These are phyloP conservation scores for Diospyros lotus DNA, from an alignment of 148 eudicot species.

Conservation along the genomic window DNA sequence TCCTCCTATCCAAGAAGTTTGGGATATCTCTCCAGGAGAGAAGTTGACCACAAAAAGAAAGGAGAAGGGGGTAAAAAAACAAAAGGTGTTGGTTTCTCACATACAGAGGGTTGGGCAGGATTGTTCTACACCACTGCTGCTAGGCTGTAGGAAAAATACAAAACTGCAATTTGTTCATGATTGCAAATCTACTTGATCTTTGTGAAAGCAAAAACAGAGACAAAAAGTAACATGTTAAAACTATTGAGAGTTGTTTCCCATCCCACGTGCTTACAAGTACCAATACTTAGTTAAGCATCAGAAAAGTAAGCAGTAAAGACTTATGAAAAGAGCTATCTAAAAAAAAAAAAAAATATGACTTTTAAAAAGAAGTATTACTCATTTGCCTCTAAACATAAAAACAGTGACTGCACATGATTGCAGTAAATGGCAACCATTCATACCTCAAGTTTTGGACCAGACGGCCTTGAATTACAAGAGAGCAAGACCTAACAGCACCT, in stretches of 20 bases:
- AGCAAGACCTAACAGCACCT: too few species aligned
- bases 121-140: too few species aligned
- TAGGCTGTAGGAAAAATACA: too few species aligned
- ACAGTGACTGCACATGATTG: not conserved
- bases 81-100: too few species aligned
- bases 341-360: not conserved
- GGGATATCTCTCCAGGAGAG: too few species aligned
- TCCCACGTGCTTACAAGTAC: not conserved
- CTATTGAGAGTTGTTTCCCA: not conserved
- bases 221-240: not conserved
- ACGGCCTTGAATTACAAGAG: too few species aligned
- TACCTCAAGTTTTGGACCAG: too few species aligned
- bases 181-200: not conserved
- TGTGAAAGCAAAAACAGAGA: not conserved
- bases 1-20: not conserved
- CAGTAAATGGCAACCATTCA: not conserved
- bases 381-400: not conserved
- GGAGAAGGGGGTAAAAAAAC: too few species aligned
- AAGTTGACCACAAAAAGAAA: too few species aligned
- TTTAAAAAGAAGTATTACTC: not conserved
- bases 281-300: too few species aligned
- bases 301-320: too few species aligned
- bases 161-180: not conserved
- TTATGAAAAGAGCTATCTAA: not conserved
- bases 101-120: too few species aligned